phyloP scores from a whole-genome alignment of 257 asterid genomes.

The Scutellaria galericulata region DNA sequence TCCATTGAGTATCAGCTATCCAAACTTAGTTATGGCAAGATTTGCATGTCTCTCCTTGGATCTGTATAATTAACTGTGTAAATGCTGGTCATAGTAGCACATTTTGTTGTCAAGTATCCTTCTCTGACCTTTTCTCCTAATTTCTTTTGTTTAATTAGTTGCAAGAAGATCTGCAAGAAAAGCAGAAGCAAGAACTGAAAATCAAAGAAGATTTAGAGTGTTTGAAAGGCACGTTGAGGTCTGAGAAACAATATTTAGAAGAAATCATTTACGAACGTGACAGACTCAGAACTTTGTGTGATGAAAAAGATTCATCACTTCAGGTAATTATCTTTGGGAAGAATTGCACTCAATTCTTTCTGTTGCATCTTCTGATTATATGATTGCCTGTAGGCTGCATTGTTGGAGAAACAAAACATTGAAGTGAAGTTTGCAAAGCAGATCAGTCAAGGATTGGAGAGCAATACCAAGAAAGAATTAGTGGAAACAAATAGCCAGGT shows the following conservation, averaged over 20 bases:
- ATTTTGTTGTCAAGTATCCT: slow-evolving; percentile 21
- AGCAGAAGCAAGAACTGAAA: slow-evolving; percentile 63
- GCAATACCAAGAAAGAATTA: slow-evolving; percentile 62
- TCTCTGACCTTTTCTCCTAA: slow-evolving; percentile 17
- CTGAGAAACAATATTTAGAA: slow-evolving; percentile 73
- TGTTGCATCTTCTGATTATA: slow-evolving; percentile 38
- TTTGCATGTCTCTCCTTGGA: neutral
- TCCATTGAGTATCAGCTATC: neutral
- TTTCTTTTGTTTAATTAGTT: slow-evolving; percentile 55
- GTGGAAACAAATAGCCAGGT: slow-evolving; percentile 86
- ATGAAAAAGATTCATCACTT: slow-evolving; percentile 76
- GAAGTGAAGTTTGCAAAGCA: slow-evolving; percentile 69
- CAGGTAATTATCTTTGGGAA: slow-evolving; percentile 57
- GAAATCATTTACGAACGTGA: slow-evolving; percentile 72
- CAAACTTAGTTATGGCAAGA: neutral
- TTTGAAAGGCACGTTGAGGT: slow-evolving; percentile 58
- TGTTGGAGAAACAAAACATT: slow-evolving; percentile 73
- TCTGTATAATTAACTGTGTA: neutral
- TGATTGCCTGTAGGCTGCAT: slow-evolving; percentile 53
- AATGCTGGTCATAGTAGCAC: slow-evolving; percentile 6
- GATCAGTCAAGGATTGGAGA: slow-evolving; percentile 73
- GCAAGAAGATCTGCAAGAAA: slow-evolving; percentile 74
- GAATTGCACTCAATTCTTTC: slow-evolving; percentile 17
- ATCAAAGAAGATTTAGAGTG: slow-evolving; percentile 71
- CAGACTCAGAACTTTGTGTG: slow-evolving; percentile 59